Conservation (phyloP, 345 rosid genomes). For the Citrus glauca region DNA sequence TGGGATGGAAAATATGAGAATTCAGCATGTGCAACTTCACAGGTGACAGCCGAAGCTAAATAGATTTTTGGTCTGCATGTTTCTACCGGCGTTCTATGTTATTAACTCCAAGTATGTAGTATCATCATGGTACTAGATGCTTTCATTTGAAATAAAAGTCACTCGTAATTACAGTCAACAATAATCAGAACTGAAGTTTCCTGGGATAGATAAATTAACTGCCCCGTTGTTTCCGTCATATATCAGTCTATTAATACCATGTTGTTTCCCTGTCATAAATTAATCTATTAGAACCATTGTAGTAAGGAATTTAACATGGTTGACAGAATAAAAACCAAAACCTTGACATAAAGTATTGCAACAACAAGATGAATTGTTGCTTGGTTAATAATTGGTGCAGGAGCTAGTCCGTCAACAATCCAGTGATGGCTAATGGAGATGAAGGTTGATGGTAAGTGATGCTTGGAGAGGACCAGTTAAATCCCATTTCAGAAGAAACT, state of each 20-base stretch:
- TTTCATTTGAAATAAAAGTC: background rate
- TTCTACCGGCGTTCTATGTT: background rate
- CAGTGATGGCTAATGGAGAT: background rate
- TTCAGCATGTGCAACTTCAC: slow-evolving; percentile 40
- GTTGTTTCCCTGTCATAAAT: background rate
- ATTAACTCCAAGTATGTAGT: background rate
- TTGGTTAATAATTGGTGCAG: no score
- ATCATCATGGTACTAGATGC: background rate
- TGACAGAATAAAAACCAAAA: background rate
- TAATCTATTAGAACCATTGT: background rate
- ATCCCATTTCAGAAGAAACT: background rate
- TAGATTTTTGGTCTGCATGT: background rate
- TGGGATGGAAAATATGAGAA: slow-evolving; percentile 80
- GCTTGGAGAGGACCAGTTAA: background rate
- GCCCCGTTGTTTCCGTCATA: background rate
- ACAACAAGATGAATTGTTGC: no score
- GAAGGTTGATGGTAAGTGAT: background rate
- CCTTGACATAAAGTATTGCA: no score
- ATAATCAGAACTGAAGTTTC: no score
- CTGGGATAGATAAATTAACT: background rate
- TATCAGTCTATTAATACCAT: background rate
- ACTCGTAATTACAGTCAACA: background rate
- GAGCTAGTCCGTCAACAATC: no score
- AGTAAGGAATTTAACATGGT: background rate
- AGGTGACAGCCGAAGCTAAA: slow-evolving; percentile 2